Evolutionary conservation across 805 yeast genomes (phyloP).

Genomic region (Saccharomycopsis javanensis): DNA sequence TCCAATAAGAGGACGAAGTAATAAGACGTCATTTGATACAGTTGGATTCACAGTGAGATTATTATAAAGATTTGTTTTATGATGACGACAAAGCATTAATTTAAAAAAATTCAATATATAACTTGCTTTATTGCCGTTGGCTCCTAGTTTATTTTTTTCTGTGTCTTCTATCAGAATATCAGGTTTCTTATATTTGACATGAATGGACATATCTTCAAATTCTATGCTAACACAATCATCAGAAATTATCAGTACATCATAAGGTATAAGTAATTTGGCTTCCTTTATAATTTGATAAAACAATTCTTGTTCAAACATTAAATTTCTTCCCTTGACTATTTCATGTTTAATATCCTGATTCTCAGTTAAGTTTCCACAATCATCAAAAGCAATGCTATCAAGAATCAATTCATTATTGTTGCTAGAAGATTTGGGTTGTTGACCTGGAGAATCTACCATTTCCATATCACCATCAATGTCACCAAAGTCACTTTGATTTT

Average conservation of each 20-base stretch:
- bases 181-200: slow-evolving; percentile 51
- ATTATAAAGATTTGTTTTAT: slow-evolving; percentile 32
- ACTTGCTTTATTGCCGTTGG: slow-evolving; percentile 39
- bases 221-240: slow-evolving; percentile 58
- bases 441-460: background rate
- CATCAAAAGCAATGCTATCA: slow-evolving; percentile 8
- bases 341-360: slow-evolving; percentile 33
- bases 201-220: slow-evolving; percentile 55
- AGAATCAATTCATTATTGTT: background rate
- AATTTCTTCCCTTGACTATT: slow-evolving; percentile 58
- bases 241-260: slow-evolving; percentile 55
- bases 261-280: slow-evolving; percentile 56
- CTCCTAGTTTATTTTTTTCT: slow-evolving; percentile 12
- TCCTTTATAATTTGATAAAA: slow-evolving; percentile 72
- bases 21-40: slow-evolving; percentile 26
- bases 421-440: background rate
- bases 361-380: slow-evolving; percentile 25
- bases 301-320: slow-evolving; percentile 81
- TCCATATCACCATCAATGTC: slow-evolving; percentile 2
- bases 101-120: slow-evolving; percentile 44
- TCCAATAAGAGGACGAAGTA: slow-evolving; percentile 50
- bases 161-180: background rate
- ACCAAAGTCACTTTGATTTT: slow-evolving; percentile 10
- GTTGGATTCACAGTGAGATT: slow-evolving; percentile 19
- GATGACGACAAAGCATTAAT: slow-evolving; percentile 52